Conservation (phyloP, 805 yeast genomes). For the Phaffomyces thermotolerans region DNA sequence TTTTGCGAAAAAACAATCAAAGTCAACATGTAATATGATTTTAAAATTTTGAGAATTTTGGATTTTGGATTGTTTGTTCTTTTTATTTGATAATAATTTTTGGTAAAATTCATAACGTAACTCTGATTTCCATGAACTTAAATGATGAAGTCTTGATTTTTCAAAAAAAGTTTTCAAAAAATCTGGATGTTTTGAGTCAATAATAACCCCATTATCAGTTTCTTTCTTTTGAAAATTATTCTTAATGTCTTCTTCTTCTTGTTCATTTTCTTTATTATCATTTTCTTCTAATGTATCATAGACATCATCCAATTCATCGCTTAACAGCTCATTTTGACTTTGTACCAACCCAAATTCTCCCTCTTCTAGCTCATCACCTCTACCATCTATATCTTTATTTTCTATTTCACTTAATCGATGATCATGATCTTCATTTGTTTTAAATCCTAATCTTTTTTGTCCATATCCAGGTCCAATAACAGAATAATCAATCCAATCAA, state of each 20-base stretch:
- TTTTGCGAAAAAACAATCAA: constrained; percentile 90
- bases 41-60: constrained; percentile 2
- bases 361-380: constrained; percentile 4
- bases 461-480: constrained; percentile 47
- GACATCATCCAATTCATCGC: no score
- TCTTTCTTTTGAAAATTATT: not conserved
- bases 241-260: no score
- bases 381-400: not conserved
- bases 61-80: not conserved
- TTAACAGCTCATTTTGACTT: not conserved
- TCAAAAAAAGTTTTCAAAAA: constrained; percentile 67
- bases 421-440: constrained; percentile 6
- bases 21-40: constrained; percentile 73
- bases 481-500: constrained; percentile 68
- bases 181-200: constrained; percentile 70
- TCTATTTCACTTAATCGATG: not conserved
- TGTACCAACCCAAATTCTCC: not conserved
- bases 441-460: constrained; percentile 29
- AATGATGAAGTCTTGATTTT: constrained; percentile 80
- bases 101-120: constrained; percentile 54
- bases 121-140: constrained; percentile 81
- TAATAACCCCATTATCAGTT: not conserved
- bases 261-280: no score
- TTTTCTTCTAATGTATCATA: no score
- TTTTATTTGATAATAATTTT: constrained; percentile 9